These are phyloP conservation scores for Tetrahymena borealis DNA, from an alignment of 73 alveolate species.

Conservation along the genomic window DNA sequence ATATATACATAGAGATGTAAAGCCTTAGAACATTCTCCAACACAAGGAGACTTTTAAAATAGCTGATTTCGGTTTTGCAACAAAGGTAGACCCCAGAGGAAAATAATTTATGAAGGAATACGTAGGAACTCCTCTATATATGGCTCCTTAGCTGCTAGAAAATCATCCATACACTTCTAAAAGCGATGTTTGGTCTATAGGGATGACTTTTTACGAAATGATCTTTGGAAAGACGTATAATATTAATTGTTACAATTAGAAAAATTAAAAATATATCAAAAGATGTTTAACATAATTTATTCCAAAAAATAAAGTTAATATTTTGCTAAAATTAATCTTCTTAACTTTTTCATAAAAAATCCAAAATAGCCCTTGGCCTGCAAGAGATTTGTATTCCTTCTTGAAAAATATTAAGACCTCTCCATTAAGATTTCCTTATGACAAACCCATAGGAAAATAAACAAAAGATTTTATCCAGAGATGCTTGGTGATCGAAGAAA, in stretches of 20 bases:
- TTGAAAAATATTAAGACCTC: neutral
- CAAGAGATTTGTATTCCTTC: slow-evolving; percentile 12
- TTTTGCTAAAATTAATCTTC: neutral
- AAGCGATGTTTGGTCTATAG: slow-evolving; percentile 39
- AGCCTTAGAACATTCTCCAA: slow-evolving; percentile 23
- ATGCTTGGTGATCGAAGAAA: slow-evolving; percentile 26
- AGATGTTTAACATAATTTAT: neutral
- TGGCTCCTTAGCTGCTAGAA: slow-evolving; percentile 37
- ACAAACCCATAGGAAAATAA: neutral
- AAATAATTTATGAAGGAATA: slow-evolving; percentile 4
- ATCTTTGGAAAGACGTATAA: slow-evolving; percentile 17
- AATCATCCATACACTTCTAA: slow-evolving; percentile 8
- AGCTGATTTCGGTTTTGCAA: slow-evolving; percentile 48
- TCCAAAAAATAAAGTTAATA: neutral
- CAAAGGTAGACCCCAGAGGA: slow-evolving; percentile 8
- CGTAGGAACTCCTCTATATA: slow-evolving; percentile 41
- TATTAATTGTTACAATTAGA: neutral
- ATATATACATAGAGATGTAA: slow-evolving; percentile 25
- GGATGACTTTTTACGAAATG: slow-evolving; percentile 35
- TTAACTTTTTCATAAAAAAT: neutral
- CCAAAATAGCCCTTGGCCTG: slow-evolving; percentile 14
- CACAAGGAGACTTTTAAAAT: slow-evolving; percentile 9
- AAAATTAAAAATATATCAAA: neutral
- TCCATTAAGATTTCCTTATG: neutral
- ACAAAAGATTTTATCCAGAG: neutral